These are phyloP conservation scores for Paramecium octaurelia DNA, from an alignment of 73 alveolate species.

Conservation along the genomic window DNA sequence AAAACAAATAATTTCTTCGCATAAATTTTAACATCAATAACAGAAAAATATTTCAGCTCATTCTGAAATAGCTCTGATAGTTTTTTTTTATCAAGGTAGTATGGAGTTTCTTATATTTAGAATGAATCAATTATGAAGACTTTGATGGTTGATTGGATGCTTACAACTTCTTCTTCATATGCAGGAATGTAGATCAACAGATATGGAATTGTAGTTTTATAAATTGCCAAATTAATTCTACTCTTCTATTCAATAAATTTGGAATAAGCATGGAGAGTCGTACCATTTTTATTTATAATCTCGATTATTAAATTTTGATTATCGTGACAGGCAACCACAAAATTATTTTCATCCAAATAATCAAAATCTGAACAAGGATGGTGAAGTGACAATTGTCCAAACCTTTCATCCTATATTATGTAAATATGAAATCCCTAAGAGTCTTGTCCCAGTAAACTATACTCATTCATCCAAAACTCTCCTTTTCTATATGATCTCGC, in stretches of 20 bases:
- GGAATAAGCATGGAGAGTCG: neutral
- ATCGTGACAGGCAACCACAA: neutral
- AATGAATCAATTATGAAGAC: neutral
- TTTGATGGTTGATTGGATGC: neutral
- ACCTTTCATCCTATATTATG: neutral
- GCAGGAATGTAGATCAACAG: neutral
- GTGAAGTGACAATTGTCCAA: neutral
- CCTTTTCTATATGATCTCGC: neutral
- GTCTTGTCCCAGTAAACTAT: neutral
- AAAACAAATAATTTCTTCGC: neutral
- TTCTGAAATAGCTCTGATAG: neutral
- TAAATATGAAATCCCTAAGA: neutral
- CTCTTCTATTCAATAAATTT: neutral
- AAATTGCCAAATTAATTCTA: neutral
- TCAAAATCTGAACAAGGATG: neutral
- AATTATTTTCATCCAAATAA: neutral
- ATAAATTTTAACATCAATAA: neutral
- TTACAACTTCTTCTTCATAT: neutral
- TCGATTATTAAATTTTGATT: neutral
- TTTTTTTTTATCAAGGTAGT: neutral
- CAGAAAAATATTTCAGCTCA: neutral
- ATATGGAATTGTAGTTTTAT: neutral
- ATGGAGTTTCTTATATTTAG: neutral
- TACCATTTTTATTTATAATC: neutral
- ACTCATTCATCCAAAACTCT: neutral